Percentiles rank a stretch among this genome's conserved stretches.
These are phyloP conservation scores for Pichia sp. DNA, from an alignment of 1,139 yeast genomes.

Conservation along the genomic window DNA sequence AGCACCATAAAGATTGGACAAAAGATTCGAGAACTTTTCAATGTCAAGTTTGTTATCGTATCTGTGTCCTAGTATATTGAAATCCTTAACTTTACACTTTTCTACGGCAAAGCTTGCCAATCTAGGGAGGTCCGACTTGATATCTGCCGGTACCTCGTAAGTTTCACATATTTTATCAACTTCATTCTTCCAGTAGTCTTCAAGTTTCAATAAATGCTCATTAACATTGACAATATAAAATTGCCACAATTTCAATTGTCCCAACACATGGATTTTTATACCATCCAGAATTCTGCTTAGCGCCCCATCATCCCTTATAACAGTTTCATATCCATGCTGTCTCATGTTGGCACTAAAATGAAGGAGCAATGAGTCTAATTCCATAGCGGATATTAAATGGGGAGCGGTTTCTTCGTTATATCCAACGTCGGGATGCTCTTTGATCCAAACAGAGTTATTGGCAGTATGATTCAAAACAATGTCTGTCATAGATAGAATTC, in stretches of 20 bases:
- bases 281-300: constrained; percentile 61
- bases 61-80: constrained; percentile 39
- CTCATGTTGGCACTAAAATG: constrained; percentile 57
- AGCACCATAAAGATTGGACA: constrained; percentile 37
- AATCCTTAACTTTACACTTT: constrained; percentile 38
- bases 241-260: constrained; percentile 75
- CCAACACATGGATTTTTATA: constrained; percentile 62
- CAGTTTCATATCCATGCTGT: constrained; percentile 56
- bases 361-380: constrained; percentile 64
- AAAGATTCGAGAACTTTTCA: constrained; percentile 45
- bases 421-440: constrained; percentile 85
- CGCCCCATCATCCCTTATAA: constrained; percentile 48
- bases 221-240: constrained; percentile 67
- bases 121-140: constrained; percentile 45
- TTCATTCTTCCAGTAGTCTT: constrained; percentile 31
- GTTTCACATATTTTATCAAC: constrained; percentile 3
- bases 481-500: constrained; percentile 77
- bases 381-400: constrained; percentile 79
- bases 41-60: constrained; percentile 56
- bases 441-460: constrained; percentile 79
- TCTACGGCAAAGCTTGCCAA: constrained; percentile 41
- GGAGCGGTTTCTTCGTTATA: constrained; percentile 86
- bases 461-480: constrained; percentile 96
- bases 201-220: constrained; percentile 35
- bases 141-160: constrained; percentile 36